Conservation (phyloP, 176 grass and related monocot species). For the Puccinellia tenuiflora region DNA sequence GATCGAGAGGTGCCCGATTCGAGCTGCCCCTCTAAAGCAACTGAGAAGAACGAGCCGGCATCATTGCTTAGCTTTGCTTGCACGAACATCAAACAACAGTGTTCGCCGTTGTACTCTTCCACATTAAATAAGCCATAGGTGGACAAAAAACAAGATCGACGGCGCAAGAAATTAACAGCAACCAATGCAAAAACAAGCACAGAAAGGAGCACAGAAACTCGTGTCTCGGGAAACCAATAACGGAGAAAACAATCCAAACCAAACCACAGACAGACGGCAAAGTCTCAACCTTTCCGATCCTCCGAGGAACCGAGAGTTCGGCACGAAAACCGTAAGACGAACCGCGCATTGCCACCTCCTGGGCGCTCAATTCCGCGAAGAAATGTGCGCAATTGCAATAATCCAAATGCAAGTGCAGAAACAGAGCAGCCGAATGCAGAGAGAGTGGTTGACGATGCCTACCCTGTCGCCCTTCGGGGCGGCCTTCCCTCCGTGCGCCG, state of each 20-base stretch:
- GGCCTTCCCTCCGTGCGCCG: background rate
- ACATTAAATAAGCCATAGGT: constrained; percentile 2
- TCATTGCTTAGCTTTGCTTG: background rate
- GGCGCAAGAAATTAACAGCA: background rate
- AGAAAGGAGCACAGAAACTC: background rate
- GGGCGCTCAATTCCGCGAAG: constrained; percentile 39
- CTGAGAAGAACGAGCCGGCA: constrained; percentile 42
- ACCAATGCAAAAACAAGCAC: background rate
- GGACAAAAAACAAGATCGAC: background rate
- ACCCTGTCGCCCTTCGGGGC: constrained; percentile 59
- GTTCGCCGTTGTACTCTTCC: constrained; percentile 17
- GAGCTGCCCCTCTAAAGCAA: constrained; percentile 36
- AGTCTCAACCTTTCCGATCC: constrained; percentile 11
- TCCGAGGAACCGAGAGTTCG: background rate
- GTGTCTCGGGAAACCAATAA: background rate
- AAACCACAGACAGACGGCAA: constrained; percentile 20
- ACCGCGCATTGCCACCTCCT: constrained; percentile 9
- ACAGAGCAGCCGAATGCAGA: constrained; percentile 5
- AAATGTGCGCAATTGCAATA: constrained; percentile 23
- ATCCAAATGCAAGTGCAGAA: constrained; percentile 4
- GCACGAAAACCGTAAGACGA: background rate
- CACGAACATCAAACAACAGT: constrained; percentile 26
- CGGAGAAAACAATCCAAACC: background rate
- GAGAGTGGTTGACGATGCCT: constrained; percentile 22
- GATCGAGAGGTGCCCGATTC: constrained; percentile 44